Conservation (phyloP, 139 green algal genomes). For the Tetraselmis striata region DNA sequence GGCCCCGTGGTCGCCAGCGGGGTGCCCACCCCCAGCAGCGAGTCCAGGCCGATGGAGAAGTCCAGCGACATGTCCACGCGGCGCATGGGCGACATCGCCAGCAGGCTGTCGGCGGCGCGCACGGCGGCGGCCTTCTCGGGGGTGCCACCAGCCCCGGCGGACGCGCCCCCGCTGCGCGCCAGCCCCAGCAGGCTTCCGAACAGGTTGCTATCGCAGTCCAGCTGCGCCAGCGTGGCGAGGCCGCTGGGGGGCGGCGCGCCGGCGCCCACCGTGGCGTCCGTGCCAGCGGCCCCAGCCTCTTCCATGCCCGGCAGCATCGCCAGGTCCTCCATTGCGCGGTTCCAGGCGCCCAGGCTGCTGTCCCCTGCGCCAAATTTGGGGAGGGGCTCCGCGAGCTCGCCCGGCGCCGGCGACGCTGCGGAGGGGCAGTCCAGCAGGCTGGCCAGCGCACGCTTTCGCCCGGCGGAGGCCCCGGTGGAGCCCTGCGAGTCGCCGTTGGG, state of each 20-base stretch:
- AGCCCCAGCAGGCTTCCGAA: background rate
- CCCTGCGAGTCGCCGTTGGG: background rate
- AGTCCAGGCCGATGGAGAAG: background rate
- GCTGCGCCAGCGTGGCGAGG: background rate
- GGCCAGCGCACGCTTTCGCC: too few species aligned
- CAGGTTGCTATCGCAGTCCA: background rate
- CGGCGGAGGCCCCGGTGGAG: background rate
- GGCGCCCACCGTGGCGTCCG: too few species aligned
- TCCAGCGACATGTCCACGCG: background rate
- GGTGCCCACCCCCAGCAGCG: background rate
- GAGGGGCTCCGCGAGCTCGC: too few species aligned
- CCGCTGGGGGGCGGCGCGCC: too few species aligned
- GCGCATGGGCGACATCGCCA: background rate
- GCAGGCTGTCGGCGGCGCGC: background rate
- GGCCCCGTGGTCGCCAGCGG: background rate
- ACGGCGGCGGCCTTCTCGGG: background rate
- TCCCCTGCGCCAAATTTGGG: too few species aligned
- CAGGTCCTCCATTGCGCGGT: background rate
- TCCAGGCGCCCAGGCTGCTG: background rate
- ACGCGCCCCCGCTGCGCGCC: background rate
- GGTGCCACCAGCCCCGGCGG: too few species aligned
- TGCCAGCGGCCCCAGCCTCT: too few species aligned
- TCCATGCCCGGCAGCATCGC: background rate
- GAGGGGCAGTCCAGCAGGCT: too few species aligned
- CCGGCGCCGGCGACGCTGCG: too few species aligned